phyloP scores from a whole-genome alignment of 768 basidiomycete species.

The Gloeostereum incarnatum region DNA sequence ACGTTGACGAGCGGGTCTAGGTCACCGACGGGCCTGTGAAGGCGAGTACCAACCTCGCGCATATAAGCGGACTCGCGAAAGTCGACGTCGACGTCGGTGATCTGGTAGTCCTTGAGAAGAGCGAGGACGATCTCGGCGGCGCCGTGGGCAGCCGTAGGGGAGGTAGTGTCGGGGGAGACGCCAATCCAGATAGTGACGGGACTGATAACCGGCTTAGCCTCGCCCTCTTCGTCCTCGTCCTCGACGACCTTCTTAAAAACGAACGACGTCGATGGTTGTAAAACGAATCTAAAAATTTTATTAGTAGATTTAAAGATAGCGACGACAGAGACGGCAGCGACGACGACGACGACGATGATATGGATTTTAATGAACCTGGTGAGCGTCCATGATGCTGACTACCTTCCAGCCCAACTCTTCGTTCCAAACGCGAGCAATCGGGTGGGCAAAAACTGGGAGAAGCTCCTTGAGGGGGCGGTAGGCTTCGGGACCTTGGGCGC shows the following conservation, averaged over 20 bases:
- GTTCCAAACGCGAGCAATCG: conserved; percentile 20
- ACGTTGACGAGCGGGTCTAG: conserved; percentile 20
- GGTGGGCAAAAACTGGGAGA: conserved; percentile 20
- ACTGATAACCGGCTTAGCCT: no score
- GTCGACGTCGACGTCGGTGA: conserved; percentile 20
- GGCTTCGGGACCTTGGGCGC: no score
- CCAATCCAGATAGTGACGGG: no score
- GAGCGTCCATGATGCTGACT: conserved; percentile 17
- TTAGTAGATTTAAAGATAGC: no score
- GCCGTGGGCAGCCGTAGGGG: no score
- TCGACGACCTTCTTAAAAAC: conserved; percentile 18
- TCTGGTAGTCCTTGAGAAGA: conserved; percentile 16
- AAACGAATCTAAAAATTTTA: conserved; percentile 20
- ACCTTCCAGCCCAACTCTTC: conserved; percentile 18
- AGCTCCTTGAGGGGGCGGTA: no score
- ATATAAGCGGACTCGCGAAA: conserved; percentile 17
- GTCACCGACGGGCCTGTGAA: conserved; percentile 20
- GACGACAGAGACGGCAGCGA: conserved; percentile 18
- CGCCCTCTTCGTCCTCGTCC: conserved; percentile 12
- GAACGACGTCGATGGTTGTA: conserved; percentile 22
- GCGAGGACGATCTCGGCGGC: conserved; percentile 14
- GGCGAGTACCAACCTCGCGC: no score
- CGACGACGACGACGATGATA: conserved; percentile 18
- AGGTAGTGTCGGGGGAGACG: no score
- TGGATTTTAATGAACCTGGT: conserved; percentile 15